phyloP scores from a whole-genome alignment of 306 rosid species.

The Cucurbita maxima region DNA sequence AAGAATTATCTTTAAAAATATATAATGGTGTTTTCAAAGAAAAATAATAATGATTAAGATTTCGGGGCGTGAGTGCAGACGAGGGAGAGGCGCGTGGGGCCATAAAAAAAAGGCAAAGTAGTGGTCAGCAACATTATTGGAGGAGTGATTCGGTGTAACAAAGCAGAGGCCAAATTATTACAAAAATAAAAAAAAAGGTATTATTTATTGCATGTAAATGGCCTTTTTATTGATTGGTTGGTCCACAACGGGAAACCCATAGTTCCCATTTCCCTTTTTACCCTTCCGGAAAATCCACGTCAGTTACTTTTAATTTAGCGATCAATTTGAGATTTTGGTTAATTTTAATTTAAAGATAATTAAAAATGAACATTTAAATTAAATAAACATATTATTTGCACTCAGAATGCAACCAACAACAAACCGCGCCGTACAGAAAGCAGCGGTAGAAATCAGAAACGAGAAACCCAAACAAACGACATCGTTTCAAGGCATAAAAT shows the following conservation, averaged over 20 bases:
- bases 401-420: background rate
- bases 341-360: too few relatives aligned
- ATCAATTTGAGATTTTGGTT: too few relatives aligned
- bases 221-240: background rate
- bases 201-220: background rate
- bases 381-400: background rate
- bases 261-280: background rate
- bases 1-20: background rate
- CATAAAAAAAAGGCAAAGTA: background rate
- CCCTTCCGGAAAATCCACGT: background rate
- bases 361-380: background rate
- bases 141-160: background rate
- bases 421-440: background rate
- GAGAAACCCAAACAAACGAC: background rate
- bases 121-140: slow-evolving; percentile 1
- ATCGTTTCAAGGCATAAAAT: background rate
- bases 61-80: background rate
- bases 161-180: background rate
- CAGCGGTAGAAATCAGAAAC: background rate
- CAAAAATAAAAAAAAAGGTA: background rate
- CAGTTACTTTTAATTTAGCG: too few relatives aligned
- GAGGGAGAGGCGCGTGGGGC: background rate
- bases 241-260: background rate
- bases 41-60: background rate
- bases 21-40: background rate